A percentile compares a stretch with the other conserved stretches of the same genome.
Conservation (phyloP, 2,329 filamentous ascomycete genomes). For the Fusarium begoniae region DNA sequence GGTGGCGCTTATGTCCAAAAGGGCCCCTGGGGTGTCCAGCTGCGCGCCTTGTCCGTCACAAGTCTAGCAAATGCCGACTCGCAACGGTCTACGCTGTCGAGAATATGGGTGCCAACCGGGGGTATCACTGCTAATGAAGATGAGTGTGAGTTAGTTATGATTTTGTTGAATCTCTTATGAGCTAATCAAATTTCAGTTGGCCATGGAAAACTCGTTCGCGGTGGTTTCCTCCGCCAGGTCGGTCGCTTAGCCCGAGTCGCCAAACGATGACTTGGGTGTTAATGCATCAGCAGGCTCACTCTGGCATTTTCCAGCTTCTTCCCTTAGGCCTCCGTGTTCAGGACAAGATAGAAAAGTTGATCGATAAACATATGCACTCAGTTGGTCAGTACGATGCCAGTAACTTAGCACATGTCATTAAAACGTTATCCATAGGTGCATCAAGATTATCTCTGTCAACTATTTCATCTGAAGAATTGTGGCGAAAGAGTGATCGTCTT, state of each 20-base stretch:
- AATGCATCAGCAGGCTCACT: conserved; percentile 68
- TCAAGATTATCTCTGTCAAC: conserved; percentile 86
- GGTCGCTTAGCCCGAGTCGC: conserved; percentile 52
- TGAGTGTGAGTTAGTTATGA: conserved; percentile 55
- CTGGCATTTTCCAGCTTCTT: conserved; percentile 91
- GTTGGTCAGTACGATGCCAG: conserved; percentile 61
- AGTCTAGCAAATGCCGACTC: conserved; percentile 47
- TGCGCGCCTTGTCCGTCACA: conserved; percentile 37
- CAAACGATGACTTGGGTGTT: conserved; percentile 2
- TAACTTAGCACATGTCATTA: not conserved
- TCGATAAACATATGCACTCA: conserved; percentile 88
- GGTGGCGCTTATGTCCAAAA: conserved; percentile 13
- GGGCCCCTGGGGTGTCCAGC: conserved; percentile 10
- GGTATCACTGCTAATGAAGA: conserved; percentile 68
- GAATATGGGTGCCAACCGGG: conserved; percentile 81
- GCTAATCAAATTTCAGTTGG: conserved; percentile 58
- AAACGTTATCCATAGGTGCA: conserved; percentile 62
- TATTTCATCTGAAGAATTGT: conserved; percentile 84
- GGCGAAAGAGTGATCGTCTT: conserved; percentile 86
- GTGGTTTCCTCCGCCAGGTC: conserved; percentile 81
- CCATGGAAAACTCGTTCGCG: conserved; percentile 73
- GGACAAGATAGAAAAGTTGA: conserved; percentile 83
- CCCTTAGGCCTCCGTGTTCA: conserved; percentile 88
- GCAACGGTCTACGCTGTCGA: conserved; percentile 63
- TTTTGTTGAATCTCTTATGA: not conserved